Conservation (phyloP, 2,329 filamentous ascomycete genomes). For the Pseudofabraea citricarpa region DNA sequence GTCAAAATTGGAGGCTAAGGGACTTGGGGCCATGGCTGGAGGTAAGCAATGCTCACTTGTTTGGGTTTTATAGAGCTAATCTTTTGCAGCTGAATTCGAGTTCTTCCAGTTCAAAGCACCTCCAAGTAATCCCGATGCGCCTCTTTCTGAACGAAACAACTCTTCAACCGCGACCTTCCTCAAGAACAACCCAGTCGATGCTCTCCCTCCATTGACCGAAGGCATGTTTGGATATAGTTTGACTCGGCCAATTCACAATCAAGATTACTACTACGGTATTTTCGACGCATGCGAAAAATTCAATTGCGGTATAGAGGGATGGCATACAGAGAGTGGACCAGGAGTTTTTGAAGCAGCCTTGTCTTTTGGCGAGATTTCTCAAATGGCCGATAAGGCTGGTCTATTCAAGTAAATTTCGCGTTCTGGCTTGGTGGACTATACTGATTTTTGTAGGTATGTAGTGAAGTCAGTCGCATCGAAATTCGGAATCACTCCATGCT, state of each 20-base stretch:
- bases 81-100: conserved; percentile 74
- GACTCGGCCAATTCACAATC: conserved; percentile 80
- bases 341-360: conserved; percentile 95
- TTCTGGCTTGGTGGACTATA: conserved; percentile 3
- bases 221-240: conserved; percentile 96
- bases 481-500: conserved; percentile 90
- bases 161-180: conserved; percentile 72
- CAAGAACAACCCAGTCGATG: conserved; percentile 63
- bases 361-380: conserved; percentile 79
- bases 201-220: conserved; percentile 78
- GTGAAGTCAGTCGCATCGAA: conserved; percentile 85
- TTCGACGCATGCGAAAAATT: conserved; percentile 78
- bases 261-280: conserved; percentile 87
- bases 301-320: conserved; percentile 79
- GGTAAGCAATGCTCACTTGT: conserved; percentile 48
- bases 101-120: conserved; percentile 88
- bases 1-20: conserved; percentile 60
- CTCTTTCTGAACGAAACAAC: conserved; percentile 50
- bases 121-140: conserved; percentile 32
- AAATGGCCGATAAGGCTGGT: conserved; percentile 88
- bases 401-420: conserved; percentile 70
- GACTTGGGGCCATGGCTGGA: conserved; percentile 84
- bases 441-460: conserved; percentile 51
- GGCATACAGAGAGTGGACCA: conserved; percentile 92
- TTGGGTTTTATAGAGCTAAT: background rate